These are phyloP conservation scores for Geosmithia flava DNA, from an alignment of 2,329 filamentous ascomycete genomes.

Conservation along the genomic window DNA sequence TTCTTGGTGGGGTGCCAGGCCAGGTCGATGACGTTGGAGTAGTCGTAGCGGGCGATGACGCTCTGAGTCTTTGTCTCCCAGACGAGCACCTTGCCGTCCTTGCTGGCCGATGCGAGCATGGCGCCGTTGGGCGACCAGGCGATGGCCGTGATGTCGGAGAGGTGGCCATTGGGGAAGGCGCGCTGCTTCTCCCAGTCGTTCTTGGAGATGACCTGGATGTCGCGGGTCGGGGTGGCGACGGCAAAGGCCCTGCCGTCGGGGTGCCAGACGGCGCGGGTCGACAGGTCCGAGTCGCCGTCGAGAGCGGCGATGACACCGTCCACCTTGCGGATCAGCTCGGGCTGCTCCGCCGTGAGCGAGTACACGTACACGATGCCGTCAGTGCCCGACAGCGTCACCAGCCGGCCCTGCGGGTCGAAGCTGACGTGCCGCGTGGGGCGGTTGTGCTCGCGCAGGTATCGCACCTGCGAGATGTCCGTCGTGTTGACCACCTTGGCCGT, in stretches of 20 bases:
- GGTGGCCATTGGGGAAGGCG: conserved; percentile 66
- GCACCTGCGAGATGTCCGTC: conserved; percentile 58
- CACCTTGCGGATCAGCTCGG: conserved; percentile 69
- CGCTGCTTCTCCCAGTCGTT: conserved; percentile 83
- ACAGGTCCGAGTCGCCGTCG: conserved; percentile 52
- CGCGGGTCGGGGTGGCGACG: conserved; percentile 66
- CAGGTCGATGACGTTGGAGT: conserved; percentile 73
- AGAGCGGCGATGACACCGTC: conserved; percentile 74
- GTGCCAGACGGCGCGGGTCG: conserved; percentile 74
- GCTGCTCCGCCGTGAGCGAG: conserved; percentile 64
- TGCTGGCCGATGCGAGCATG: conserved; percentile 60
- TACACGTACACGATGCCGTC: conserved; percentile 90
- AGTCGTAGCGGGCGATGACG: conserved; percentile 65
- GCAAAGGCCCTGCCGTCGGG: conserved; percentile 89
- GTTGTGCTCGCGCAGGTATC: conserved; percentile 70
- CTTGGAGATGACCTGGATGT: conserved; percentile 79
- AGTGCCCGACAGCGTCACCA: conserved; percentile 70
- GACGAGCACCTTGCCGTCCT: conserved; percentile 58
- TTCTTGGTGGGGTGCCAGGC: conserved; percentile 89
- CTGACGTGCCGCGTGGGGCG: conserved; percentile 85
- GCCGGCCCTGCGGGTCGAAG: conserved; percentile 70
- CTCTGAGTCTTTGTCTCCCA: conserved; percentile 89
- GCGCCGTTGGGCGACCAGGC: conserved; percentile 94
- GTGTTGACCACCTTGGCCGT: conserved; percentile 82
- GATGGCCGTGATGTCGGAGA: conserved; percentile 72